Base-by-base conservation (phyloP, 2,329 filamentous ascomycete species). In the Apiospora phragmitis region DNA sequence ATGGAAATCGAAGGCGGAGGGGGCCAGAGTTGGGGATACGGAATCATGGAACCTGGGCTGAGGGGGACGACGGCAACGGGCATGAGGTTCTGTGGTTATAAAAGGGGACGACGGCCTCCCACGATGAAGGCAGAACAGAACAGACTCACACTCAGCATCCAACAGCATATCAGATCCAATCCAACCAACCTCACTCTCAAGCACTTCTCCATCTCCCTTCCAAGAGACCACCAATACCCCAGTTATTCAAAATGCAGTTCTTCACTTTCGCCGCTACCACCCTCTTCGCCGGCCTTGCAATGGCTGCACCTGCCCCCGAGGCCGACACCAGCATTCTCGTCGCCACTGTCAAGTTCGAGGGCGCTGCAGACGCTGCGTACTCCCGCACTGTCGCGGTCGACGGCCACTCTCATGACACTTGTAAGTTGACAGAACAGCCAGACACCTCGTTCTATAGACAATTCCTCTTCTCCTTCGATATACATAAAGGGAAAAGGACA, bases 251-350 rank as follows among this genome's bases (percentile, higher is more conserved):
- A 45, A 67, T 67, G 65, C 65, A 67, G 65, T 67, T 67, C 65
- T 45, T 47, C 42, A 67, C 65, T n/a, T 14, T 67, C 32, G 65
- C 65, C 65, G 65, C 65, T n/a, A 67, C 65, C 29, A 47, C 65
- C 26, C 32, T 67, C 65, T 47, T 67, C 42, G 65, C 65, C 42
- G 42, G 42, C 65, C 42, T 47, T 8, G 65, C 42, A 26, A n/a
- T 67, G 41, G 65, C 42, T 21, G 65, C 65, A 2, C 65, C 65
- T n/a, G n/a, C 24, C 12, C 42, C 24, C 26, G 55, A 62, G 18
- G 41, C 26, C 24, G 42, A 47, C 16, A 3, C n/a, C n/a, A n/a
- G 24, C 41, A 35, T 4, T 9, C 18, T 32, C 42, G n/a, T 1
- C 18, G 42, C 65, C 65, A 32, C 16, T 16, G 18, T 67, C 65